Conservation (phyloP, 192 early-diverging fungal genomes). For the Podila clonocystis region DNA sequence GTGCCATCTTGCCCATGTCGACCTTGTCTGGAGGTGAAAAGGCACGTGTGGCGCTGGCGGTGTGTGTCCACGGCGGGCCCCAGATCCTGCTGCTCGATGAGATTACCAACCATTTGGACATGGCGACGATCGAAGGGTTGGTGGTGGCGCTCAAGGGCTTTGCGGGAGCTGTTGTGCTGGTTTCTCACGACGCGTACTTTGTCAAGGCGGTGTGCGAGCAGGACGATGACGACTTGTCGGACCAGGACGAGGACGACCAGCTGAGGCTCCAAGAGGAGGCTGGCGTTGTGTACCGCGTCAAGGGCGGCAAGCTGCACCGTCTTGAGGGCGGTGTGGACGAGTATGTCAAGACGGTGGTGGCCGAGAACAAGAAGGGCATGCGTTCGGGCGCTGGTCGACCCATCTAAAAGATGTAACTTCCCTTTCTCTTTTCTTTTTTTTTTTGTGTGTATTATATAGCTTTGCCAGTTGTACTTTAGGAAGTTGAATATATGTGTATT, state of each 20-base stretch:
- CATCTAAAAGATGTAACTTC: background rate
- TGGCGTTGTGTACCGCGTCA: conserved; percentile 57
- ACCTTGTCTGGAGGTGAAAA: conserved; percentile 86
- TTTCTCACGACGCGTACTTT: conserved; percentile 92
- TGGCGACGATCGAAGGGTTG: conserved; percentile 83
- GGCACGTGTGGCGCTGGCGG: conserved; percentile 79
- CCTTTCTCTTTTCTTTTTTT: background rate
- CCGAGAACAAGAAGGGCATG: conserved; percentile 53
- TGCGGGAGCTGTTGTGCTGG: conserved; percentile 79
- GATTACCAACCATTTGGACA: conserved; percentile 92
- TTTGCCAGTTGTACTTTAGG: background rate
- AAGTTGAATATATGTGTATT: background rate
- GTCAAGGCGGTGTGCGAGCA: conserved; percentile 71
- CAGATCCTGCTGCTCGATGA: conserved; percentile 83
- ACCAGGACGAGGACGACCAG: conserved; percentile 32
- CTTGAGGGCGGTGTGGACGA: conserved; percentile 75
- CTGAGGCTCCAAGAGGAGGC: conserved; percentile 33
- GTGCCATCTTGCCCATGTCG: conserved; percentile 68
- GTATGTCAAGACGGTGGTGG: conserved; percentile 60
- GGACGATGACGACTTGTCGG: conserved; percentile 24
- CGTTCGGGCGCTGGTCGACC: conserved; percentile 39
- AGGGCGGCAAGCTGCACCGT: conserved; percentile 57
- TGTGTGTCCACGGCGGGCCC: conserved; percentile 69
- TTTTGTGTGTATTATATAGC: background rate
- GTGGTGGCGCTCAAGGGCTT: conserved; percentile 76